Evolutionary conservation across 129 eudicot species (phyloP), one percentile per base, ranked within the genome.

Genomic region (Rutidosis leptorrhynchoides): DNA sequence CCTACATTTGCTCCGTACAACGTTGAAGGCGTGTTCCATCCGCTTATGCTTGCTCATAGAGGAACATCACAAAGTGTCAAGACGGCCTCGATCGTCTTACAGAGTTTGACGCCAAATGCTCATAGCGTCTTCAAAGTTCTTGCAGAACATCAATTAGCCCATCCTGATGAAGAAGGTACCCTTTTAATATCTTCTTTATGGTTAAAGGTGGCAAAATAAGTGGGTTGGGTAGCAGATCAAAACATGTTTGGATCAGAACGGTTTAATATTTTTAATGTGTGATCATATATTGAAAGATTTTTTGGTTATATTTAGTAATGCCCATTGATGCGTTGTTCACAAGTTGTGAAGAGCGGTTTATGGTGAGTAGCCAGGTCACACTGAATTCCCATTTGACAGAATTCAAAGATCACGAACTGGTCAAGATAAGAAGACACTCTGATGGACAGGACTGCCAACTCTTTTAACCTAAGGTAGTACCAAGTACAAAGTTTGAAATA

Each of bases 101-200:
- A 93, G 65, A 89, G 99, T 68, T 86, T 93, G 83, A 93, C 99
- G 1, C 96, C 96, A n/a, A 93, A 93, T 80, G 99, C 99, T 14
- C 99, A 84, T 64, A 89, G 81, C 9, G 95, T 89, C 6, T 93
- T 89, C 17, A 94, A 89, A 83, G 90, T 94, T 82, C 89, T 94
- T 77, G 97, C 85, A 35, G 84, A 94, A 54, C 84, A 82, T 86
- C 99, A 94, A 71, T 81, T 89, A 37, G 84, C 93, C 69, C 84
- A 93, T 75, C 96, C 86, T 14, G 92, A 88, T 23, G 90, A 89
- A 78, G 96, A 88, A 88, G 98, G 98, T 79, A 84, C 77, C 73
- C 12, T 32, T 68, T 71, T 15, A n/a, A 23, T 30, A 59, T 33
- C 16, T 7, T 72, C 53, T 65, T 4, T 37, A 66, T 62, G 26